Evolutionary conservation across 331 rosid genomes (phyloP), one percentile per base, ranked within the genome.

Genomic region (Malus hybrid): DNA sequence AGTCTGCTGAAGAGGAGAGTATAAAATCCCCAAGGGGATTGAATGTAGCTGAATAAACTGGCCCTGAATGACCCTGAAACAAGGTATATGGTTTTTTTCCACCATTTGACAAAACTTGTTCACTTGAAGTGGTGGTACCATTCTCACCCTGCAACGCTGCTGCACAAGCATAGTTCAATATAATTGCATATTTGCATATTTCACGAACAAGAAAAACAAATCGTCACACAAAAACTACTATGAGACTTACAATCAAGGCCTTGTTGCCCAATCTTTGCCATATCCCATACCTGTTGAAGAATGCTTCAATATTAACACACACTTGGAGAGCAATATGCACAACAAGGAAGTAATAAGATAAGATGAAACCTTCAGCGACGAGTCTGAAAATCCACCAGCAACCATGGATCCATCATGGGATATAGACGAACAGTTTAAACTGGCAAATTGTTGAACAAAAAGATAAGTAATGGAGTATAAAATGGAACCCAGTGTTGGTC

Each of bases 311-410:
- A 68, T 77, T 66, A 81, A 29, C 34, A 74, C 18, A 57, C 56
- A 39, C 65, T n/a, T 60, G 71, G 65, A 64, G 16, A 50, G 32
- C 24, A 72, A 46, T 34, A 62, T 48, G 59, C 48, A 57, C 29
- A 34, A 11, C 9, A 27, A 72, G 77, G 7, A 76, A 70, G 71
- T 52, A 73, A 56, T 36, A 69, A 22, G n/a, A 64, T 32, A 59
- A 34, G 67, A 74, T 71, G 83, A 59, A 69, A 92, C 97, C 99
- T 95, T 92, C 83, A 90, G 81, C 10, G 97, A 89, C 11, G 97
- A 92, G 80, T 95, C 99, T 72, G 97, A 90, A 89, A 95, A 95
- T 81, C 99, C 96, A 72, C 97, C 99, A 70, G 98, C 98, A 82
- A 92, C 92, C 86, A 92, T 83, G 54, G 98, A 93, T 79, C 98